Evolutionary conservation across 2,329 filamentous ascomycete species (phyloP).

Genomic region (Sclerotiophoma versabilis): DNA sequence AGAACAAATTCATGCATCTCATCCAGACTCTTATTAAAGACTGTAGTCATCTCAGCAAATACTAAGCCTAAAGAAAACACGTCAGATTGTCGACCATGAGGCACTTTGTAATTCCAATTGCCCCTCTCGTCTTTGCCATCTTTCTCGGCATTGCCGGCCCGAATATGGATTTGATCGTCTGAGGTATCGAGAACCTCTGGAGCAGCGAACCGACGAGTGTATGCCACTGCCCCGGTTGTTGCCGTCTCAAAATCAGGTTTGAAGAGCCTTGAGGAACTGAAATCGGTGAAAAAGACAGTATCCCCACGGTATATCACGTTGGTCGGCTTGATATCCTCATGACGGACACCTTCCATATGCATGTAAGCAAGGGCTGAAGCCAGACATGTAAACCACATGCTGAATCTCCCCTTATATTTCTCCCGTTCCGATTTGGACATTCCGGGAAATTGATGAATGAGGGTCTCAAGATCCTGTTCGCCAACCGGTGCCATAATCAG

Average conservation of each 20-base stretch:
- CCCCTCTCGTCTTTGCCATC: not conserved
- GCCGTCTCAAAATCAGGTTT: constrained; percentile 10
- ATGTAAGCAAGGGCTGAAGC: constrained; percentile 23
- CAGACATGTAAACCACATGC: not conserved
- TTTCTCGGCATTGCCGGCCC: not conserved
- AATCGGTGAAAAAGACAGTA: constrained; percentile 26
- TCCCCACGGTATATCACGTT: constrained; percentile 25
- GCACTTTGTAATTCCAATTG: not conserved
- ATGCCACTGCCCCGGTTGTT: constrained; percentile 8
- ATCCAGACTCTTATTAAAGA: not conserved
- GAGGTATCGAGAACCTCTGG: constrained; percentile 15
- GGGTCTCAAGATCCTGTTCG: not conserved
- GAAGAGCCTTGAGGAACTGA: constrained; percentile 20
- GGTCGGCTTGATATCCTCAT: constrained; percentile 29
- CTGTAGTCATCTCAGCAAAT: not conserved
- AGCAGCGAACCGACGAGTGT: constrained; percentile 16
- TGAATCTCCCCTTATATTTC: not conserved
- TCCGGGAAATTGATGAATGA: not conserved
- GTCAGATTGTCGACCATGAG: not conserved
- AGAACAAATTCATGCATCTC: not conserved
- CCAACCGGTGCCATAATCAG: not conserved
- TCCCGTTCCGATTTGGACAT: not conserved
- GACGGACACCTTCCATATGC: constrained; percentile 17
- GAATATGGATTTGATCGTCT: not conserved
- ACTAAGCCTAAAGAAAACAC: not conserved